These are phyloP conservation scores for Candida insectorum DNA, from an alignment of 805 yeast genomes.

Conservation along the genomic window DNA sequence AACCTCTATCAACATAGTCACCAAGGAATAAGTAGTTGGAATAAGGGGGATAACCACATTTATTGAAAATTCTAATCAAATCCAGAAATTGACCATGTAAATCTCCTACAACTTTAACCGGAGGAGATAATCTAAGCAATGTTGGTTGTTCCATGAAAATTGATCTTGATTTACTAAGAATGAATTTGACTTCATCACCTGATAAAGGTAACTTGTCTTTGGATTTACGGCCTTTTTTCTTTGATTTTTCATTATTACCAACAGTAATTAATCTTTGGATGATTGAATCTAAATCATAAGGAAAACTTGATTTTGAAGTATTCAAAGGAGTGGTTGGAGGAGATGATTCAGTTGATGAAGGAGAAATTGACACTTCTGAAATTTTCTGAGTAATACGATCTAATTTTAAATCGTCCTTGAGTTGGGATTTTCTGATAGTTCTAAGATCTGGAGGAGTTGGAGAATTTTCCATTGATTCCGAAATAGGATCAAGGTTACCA, in stretches of 20 bases:
- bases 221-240: conserved; percentile 16
- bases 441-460: conserved; percentile 21
- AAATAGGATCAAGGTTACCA: conserved; percentile 24
- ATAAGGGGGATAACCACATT: conserved; percentile 59
- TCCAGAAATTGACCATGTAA: conserved; percentile 69
- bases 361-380: conserved; percentile 12
- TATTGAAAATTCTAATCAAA: conserved; percentile 50
- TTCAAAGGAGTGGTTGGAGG: conserved; percentile 13
- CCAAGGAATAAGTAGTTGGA: conserved; percentile 56
- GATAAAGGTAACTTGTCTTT: conserved; percentile 50
- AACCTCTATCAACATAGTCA: conserved; percentile 59
- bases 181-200: conserved; percentile 51
- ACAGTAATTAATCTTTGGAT: conserved; percentile 57
- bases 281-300: conserved; percentile 58
- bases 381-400: conserved; percentile 4
- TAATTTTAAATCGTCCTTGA: conserved; percentile 1
- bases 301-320: conserved; percentile 11
- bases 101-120: conserved; percentile 82
- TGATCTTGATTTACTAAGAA: conserved; percentile 57
- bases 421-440: not conserved
- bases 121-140: conserved; percentile 63
- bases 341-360: conserved; percentile 12
- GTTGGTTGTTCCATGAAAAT: conserved; percentile 65
- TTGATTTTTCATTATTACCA: conserved; percentile 28
- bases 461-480: conserved; percentile 25